Conservation (phyloP, 2,329 filamentous ascomycete species). For the Colletotrichum orchidophilum region DNA sequence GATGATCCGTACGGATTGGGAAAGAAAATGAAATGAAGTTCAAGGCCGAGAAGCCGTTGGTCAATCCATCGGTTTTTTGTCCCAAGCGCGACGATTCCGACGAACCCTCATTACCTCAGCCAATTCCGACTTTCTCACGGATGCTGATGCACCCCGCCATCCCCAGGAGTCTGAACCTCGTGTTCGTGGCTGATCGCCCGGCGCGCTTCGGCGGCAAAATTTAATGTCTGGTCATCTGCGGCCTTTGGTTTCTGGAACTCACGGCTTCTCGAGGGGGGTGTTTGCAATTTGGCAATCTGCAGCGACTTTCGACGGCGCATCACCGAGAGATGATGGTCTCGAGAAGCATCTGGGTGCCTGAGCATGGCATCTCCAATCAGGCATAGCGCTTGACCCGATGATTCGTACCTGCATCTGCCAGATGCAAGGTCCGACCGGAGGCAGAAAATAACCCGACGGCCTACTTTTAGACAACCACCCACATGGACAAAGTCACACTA, state of each 20-base stretch:
- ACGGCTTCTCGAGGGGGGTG: not conserved
- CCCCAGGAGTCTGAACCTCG: not conserved
- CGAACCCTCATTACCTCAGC: not conserved
- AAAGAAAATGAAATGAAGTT: not conserved
- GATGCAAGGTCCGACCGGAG: not conserved
- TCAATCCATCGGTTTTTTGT: not conserved
- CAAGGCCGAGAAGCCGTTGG: not conserved
- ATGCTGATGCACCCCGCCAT: not conserved
- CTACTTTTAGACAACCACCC: not conserved
- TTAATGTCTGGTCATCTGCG: not conserved
- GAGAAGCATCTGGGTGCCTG: not conserved
- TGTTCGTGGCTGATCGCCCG: not conserved
- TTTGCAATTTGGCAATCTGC: not conserved
- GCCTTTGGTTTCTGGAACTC: not conserved
- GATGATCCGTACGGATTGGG: not conserved
- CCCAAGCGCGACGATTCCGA: not conserved
- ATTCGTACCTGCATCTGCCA: conserved; percentile 20
- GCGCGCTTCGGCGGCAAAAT: conserved; percentile 9
- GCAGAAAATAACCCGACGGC: not conserved
- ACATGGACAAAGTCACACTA: not conserved
- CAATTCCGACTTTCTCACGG: not conserved
- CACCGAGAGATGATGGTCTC: not conserved
- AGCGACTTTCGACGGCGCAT: not conserved
- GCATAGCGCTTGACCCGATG: not conserved
- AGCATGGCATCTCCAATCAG: not conserved